A percentile compares a stretch with the other conserved stretches of the same genome.
Conservation (phyloP, 768 basidiomycete genomes). For the Leucocoprinus leucothites region DNA sequence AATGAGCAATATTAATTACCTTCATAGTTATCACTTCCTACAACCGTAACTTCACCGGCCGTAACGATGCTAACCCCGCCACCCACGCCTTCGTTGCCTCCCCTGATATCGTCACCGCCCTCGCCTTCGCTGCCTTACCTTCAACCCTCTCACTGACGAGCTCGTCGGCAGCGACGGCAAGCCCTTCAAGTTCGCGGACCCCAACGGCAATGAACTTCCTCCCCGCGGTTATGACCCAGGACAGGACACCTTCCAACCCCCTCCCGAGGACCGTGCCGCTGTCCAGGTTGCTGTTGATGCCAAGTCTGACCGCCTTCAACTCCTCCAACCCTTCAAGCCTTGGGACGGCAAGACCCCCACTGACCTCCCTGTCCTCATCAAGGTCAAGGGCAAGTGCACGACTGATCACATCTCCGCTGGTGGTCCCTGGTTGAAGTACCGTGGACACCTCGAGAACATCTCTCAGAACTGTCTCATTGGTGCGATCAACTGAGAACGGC, state of each 20-base stretch:
- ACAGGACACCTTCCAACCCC: slow-evolving; percentile 94
- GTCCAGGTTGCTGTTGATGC: slow-evolving; percentile 87
- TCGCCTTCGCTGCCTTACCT: slow-evolving; percentile 92
- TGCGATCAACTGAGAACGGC: slow-evolving; percentile 94
- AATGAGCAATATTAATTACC: slow-evolving; percentile 7
- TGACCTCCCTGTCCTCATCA: slow-evolving; percentile 92
- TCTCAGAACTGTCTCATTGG: slow-evolving; percentile 98
- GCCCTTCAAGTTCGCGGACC: slow-evolving; percentile 94
- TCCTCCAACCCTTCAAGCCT: slow-evolving; percentile 82
- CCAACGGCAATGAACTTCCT: slow-evolving; percentile 89
- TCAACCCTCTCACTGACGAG: slow-evolving; percentile 94
- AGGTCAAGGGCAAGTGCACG: slow-evolving; percentile 99
- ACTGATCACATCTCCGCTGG: slow-evolving; percentile 97
- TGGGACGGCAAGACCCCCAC: slow-evolving; percentile 93
- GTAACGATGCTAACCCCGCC: slow-evolving; percentile 98
- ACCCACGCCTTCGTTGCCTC: slow-evolving; percentile 97
- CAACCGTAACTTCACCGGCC: slow-evolving; percentile 99
- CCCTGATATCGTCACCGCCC: slow-evolving; percentile 93
- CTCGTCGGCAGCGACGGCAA: slow-evolving; percentile 91
- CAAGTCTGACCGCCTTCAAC: slow-evolving; percentile 86
- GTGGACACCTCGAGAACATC: slow-evolving; percentile 98
- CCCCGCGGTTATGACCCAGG: slow-evolving; percentile 95
- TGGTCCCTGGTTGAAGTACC: slow-evolving; percentile 99
- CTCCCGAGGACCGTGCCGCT: slow-evolving; percentile 77
- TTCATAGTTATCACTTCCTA: slow-evolving; percentile 91